Evolutionary conservation across 2,329 filamentous ascomycete species (phyloP).

Genomic region (Fusarium succisae): DNA sequence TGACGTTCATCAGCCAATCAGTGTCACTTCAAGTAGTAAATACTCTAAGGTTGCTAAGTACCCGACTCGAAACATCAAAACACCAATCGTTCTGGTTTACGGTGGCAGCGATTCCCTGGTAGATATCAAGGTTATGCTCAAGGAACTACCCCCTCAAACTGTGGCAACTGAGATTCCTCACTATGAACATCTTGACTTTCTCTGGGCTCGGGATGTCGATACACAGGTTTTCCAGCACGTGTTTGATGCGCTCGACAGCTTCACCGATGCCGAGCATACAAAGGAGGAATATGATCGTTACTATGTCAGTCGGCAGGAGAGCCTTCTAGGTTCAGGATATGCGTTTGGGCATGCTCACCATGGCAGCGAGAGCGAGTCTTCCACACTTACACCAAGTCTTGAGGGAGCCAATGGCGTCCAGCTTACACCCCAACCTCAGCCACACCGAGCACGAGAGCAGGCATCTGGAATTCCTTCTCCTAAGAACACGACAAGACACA

Average conservation of each 20-base stretch:
- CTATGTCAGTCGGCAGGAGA: slow-evolving; percentile 60
- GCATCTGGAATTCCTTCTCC: slow-evolving; percentile 26
- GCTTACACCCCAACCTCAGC: slow-evolving; percentile 23
- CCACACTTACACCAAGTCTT: slow-evolving; percentile 42
- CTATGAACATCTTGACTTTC: slow-evolving; percentile 96
- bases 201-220: slow-evolving; percentile 91
- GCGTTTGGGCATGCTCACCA: slow-evolving; percentile 39
- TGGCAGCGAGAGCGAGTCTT: slow-evolving; percentile 51
- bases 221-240: slow-evolving; percentile 89
- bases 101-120: slow-evolving; percentile 94
- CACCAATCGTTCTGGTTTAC: slow-evolving; percentile 91
- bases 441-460: slow-evolving; percentile 45
- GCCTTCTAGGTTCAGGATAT: slow-evolving; percentile 54
- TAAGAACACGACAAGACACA: slow-evolving; percentile 26
- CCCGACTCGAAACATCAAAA: slow-evolving; percentile 96
- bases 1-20: slow-evolving; percentile 82
- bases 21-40: slow-evolving; percentile 75
- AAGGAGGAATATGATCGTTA: slow-evolving; percentile 70
- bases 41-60: slow-evolving; percentile 98
- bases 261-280: slow-evolving; percentile 66
- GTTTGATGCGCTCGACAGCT: slow-evolving; percentile 84
- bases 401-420: slow-evolving; percentile 24
- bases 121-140: slow-evolving; percentile 91
- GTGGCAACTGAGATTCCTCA: slow-evolving; percentile 87
- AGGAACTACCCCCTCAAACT: slow-evolving; percentile 85